phyloP scores from a whole-genome alignment of 768 basidiomycete genomes.

The Serendipita indica region DNA sequence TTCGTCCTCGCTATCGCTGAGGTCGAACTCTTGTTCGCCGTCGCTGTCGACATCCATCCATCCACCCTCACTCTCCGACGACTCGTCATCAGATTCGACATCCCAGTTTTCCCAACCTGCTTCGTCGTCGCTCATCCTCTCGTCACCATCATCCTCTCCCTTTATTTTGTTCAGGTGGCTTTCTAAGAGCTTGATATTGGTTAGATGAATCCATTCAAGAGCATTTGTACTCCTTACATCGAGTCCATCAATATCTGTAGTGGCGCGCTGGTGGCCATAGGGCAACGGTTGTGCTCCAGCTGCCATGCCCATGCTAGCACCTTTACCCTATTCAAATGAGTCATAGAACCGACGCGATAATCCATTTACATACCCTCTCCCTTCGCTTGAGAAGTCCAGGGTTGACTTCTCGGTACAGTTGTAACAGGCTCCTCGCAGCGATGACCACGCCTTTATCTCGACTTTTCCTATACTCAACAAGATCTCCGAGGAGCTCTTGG shows the following conservation, averaged over 20 bases:
- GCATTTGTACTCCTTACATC: constrained; percentile 38
- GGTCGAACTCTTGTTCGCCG: constrained; percentile 46
- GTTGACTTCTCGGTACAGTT: constrained; percentile 90
- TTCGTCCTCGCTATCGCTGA: constrained; percentile 80
- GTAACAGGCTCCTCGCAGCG: constrained; percentile 75
- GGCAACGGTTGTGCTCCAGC: constrained; percentile 50
- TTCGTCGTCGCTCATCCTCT: constrained; percentile 36
- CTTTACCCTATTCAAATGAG: constrained; percentile 56
- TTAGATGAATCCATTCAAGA: not conserved
- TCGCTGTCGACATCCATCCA: constrained; percentile 75
- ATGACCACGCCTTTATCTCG: constrained; percentile 84
- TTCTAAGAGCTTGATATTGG: constrained; percentile 55
- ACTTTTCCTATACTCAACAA: constrained; percentile 91
- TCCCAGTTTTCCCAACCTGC: constrained; percentile 85
- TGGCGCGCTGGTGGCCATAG: constrained; percentile 66
- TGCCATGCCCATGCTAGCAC: constrained; percentile 60
- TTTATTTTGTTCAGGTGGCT: constrained; percentile 66
- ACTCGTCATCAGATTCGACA: constrained; percentile 44
- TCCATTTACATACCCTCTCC: constrained; percentile 47
- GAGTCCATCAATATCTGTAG: constrained; percentile 81
- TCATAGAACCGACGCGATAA: constrained; percentile 10
- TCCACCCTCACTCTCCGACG: constrained; percentile 38
- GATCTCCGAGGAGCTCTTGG: constrained; percentile 51
- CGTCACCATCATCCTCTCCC: constrained; percentile 27
- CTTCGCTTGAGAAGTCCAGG: constrained; percentile 79